phyloP scores from a whole-genome alignment of 2,329 filamentous ascomycete genomes.

The Cadophora sp. region DNA sequence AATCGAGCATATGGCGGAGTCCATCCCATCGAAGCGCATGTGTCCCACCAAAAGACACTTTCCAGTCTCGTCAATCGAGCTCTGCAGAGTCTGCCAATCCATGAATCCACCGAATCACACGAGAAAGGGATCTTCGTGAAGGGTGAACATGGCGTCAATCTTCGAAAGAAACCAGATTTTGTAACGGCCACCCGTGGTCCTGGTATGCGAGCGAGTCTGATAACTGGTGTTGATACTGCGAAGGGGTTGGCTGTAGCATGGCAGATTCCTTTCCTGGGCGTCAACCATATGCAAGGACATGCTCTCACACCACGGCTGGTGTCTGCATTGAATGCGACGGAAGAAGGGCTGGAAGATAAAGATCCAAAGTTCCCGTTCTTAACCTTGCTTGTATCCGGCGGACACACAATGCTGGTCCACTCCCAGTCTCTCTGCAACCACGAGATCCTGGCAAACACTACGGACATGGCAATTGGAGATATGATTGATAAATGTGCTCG shows the following conservation, averaged over 20 bases:
- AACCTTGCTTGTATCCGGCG: conserved; percentile 87
- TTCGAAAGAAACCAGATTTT: conserved; percentile 71
- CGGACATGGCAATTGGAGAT: conserved; percentile 89
- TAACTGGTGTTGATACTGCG: conserved; percentile 79
- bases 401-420: conserved; percentile 86
- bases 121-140: conserved; percentile 26
- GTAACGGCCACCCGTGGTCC: conserved; percentile 90
- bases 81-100: conserved; percentile 55
- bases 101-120: conserved; percentile 28
- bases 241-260: conserved; percentile 88
- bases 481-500: conserved; percentile 88
- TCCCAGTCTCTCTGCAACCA: conserved; percentile 74
- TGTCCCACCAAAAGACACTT: conserved; percentile 76
- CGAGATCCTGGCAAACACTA: conserved; percentile 72
- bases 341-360: conserved; percentile 21
- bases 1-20: conserved; percentile 79
- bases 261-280: conserved; percentile 81
- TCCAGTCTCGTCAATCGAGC: conserved; percentile 72
- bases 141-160: conserved; percentile 30
- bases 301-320: conserved; percentile 85
- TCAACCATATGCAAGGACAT: conserved; percentile 98
- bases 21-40: conserved; percentile 76
- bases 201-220: conserved; percentile 82
- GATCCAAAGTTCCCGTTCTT: conserved; percentile 80
- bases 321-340: conserved; percentile 57